Percentiles rank a stretch among this genome's conserved stretches.
phyloP scores from a whole-genome alignment of 306 rosid species.

The Dalbergia cochinchinensis region DNA sequence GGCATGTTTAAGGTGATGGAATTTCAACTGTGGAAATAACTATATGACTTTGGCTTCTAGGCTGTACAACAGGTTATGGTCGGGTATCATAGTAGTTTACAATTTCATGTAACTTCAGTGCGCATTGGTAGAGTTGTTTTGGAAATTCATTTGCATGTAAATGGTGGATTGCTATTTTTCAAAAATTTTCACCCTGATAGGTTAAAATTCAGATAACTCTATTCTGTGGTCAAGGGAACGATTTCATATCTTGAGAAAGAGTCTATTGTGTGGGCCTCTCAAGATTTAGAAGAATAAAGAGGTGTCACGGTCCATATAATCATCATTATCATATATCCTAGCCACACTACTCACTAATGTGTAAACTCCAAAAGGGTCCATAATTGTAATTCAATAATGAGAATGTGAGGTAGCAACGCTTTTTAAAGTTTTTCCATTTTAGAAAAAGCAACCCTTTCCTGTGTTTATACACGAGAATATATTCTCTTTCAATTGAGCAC shows the following conservation, averaged over 20 bases:
- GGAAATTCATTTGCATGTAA: conserved; percentile 49
- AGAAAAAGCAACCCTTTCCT: too few relatives aligned
- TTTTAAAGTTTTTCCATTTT: not conserved
- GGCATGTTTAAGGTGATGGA: conserved; percentile 2
- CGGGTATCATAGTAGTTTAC: conserved; percentile 39
- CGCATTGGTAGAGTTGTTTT: conserved; percentile 37
- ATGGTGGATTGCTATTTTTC: conserved; percentile 15
- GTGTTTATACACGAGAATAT: not conserved
- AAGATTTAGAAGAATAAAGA: conserved; percentile 7
- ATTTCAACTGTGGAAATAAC: conserved; percentile 35
- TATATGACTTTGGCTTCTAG: conserved; percentile 2
- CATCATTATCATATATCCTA: not conserved
- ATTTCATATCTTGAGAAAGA: not conserved
- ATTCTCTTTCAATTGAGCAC: not conserved
- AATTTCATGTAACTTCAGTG: conserved; percentile 32
- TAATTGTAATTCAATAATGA: too few relatives aligned
- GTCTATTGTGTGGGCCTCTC: not conserved
- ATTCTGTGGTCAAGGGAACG: conserved; percentile 8
- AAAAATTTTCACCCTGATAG: not conserved
- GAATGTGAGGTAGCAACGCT: not conserved
- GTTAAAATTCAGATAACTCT: conserved; percentile 7
- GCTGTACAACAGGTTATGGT: conserved; percentile 19
- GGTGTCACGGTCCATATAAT: conserved; percentile 19
- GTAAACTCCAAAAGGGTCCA: not conserved
- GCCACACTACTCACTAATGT: not conserved